Percentiles rank a stretch among this genome's conserved stretches.
Evolutionary conservation across 2,329 filamentous ascomycete species (phyloP).

Genomic region (Tolypocladium endophyticum): DNA sequence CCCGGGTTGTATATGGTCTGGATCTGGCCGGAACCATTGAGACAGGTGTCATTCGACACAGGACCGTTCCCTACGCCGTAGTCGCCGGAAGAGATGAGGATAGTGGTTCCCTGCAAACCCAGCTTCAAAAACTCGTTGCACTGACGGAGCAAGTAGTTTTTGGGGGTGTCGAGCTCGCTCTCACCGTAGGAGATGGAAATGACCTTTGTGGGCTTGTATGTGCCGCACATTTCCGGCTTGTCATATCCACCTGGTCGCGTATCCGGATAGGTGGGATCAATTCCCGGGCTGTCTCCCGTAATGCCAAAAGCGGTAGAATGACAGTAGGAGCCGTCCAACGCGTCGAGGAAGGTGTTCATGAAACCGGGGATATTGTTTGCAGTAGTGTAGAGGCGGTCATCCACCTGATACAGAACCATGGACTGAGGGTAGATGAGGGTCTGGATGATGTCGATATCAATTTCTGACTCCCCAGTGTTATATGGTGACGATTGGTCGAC

Average conservation of each 20-base stretch:
- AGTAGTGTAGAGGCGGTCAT: conserved; percentile 31
- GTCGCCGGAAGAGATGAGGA: conserved; percentile 26
- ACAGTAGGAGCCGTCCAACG: conserved; percentile 43
- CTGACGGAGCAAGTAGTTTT: conserved; percentile 30
- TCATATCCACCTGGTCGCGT: conserved; percentile 35
- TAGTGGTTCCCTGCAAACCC: conserved; percentile 24
- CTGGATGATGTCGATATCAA: conserved; percentile 37
- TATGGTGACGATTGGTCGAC: conserved; percentile 12
- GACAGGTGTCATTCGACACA: neutral
- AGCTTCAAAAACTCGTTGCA: conserved; percentile 32
- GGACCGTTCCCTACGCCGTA: conserved; percentile 10
- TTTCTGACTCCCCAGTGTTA: conserved; percentile 34
- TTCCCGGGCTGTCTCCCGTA: conserved; percentile 7
- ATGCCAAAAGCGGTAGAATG: conserved; percentile 31
- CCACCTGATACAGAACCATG: conserved; percentile 33
- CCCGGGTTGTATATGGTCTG: conserved; percentile 4
- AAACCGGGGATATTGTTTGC: conserved; percentile 29
- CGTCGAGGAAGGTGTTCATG: conserved; percentile 33
- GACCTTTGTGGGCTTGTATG: conserved; percentile 21
- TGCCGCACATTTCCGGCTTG: conserved; percentile 18
- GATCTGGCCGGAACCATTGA: conserved; percentile 5
- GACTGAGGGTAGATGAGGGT: conserved; percentile 40
- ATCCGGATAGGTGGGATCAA: conserved; percentile 40
- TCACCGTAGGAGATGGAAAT: conserved; percentile 35
- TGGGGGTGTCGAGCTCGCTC: conserved; percentile 34